phyloP scores from a whole-genome alignment of 257 asterid genomes.

The Osmanthus fragrans region DNA sequence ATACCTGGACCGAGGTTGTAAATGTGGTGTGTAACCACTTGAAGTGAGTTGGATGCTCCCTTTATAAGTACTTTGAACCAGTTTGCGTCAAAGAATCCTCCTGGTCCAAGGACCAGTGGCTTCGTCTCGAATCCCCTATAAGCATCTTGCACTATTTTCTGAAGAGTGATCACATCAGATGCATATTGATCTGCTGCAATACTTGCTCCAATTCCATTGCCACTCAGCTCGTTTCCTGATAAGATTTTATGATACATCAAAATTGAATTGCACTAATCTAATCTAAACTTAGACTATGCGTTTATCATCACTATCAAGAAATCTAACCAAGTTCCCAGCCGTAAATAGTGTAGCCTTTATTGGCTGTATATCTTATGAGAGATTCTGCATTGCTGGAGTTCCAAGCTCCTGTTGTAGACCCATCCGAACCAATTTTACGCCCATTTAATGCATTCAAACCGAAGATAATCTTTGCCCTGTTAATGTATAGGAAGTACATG shows the following conservation, averaged over 20 bases:
- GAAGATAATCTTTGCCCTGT: slow-evolving; percentile 67
- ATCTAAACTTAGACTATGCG: not conserved
- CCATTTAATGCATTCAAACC: slow-evolving; percentile 81
- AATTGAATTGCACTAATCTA: not conserved
- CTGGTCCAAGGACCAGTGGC: slow-evolving; percentile 82
- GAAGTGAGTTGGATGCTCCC: slow-evolving; percentile 50
- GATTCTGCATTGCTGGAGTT: slow-evolving; percentile 68
- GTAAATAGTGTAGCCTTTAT: slow-evolving; percentile 44
- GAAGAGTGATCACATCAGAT: slow-evolving; percentile 49
- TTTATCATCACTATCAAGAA: not conserved
- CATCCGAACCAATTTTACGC: slow-evolving; percentile 42
- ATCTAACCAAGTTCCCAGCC: slow-evolving; percentile 96
- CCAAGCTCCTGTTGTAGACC: slow-evolving; percentile 66
- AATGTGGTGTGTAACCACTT: slow-evolving; percentile 80
- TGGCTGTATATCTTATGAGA: slow-evolving; percentile 62
- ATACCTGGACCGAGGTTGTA: slow-evolving; percentile 94
- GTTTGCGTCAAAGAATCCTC: slow-evolving; percentile 65
- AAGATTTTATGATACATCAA: not conserved
- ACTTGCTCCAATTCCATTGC: slow-evolving; percentile 65
- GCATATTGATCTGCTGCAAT: slow-evolving; percentile 72
- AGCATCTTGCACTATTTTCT: slow-evolving; percentile 44
- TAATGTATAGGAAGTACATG: slow-evolving; percentile 4
- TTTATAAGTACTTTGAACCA: slow-evolving; percentile 60
- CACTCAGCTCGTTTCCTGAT: slow-evolving; percentile 87
- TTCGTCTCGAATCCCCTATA: slow-evolving; percentile 41